These are phyloP conservation scores for Symmetrospora coprosmae DNA, from an alignment of 768 basidiomycete genomes.

Conservation along the genomic window DNA sequence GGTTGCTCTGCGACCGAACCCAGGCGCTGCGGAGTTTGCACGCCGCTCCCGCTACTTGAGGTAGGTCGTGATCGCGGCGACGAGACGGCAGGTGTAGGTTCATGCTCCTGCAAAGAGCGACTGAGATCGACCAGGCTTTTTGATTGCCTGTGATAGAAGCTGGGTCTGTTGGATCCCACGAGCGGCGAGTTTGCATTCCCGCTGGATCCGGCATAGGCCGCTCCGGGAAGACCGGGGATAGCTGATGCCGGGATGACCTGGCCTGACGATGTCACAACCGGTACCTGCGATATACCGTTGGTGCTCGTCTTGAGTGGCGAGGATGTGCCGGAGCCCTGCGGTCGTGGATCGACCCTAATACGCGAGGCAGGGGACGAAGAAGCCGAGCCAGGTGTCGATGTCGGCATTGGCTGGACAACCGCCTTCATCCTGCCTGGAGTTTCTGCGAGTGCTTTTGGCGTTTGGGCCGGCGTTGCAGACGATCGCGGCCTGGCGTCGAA, in stretches of 20 bases:
- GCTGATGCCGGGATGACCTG: constrained; percentile 2
- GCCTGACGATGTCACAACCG: not conserved
- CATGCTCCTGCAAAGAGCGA: constrained; percentile 1
- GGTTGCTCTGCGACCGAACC: too few relatives aligned
- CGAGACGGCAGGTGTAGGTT: constrained; percentile 21
- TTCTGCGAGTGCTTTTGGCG: constrained; percentile 1
- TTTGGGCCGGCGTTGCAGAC: not conserved
- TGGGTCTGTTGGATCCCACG: constrained; percentile 19
- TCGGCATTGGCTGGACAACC: not conserved
- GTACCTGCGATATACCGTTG: too few relatives aligned
- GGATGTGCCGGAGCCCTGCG: too few relatives aligned
- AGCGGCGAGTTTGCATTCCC: not conserved
- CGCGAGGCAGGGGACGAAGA: not conserved
- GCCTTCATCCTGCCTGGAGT: not conserved
- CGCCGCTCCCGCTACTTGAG: too few relatives aligned
- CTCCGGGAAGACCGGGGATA: not conserved
- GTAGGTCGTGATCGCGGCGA: too few relatives aligned
- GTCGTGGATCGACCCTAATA: not conserved
- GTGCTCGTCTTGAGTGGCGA: too few relatives aligned
- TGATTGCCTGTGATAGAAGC: constrained; percentile 29
- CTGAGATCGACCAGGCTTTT: constrained; percentile 29
- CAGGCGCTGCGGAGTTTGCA: too few relatives aligned
- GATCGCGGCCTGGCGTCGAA: constrained; percentile 25
- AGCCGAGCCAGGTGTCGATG: not conserved
- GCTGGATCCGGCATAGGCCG: not conserved